Base-by-base conservation (phyloP, 129 eudicot genomes). In the Escallonia herrerae region DNA sequence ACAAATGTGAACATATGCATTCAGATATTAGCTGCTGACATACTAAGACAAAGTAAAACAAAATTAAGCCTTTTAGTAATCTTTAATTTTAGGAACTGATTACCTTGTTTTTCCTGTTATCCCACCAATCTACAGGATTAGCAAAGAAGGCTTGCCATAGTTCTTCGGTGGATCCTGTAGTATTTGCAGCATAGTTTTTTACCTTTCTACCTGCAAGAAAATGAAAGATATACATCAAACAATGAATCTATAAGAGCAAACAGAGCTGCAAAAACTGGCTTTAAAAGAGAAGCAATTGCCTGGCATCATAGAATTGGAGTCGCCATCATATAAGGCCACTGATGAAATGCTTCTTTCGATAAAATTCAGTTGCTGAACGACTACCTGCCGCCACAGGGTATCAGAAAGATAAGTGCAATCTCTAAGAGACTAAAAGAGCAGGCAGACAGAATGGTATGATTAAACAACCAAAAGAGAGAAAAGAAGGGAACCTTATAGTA, bases 71-170 rank as follows among this genome's bases (percentile, higher is more conserved):
- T 6, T 11, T 3, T 4, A 4, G 49, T 7, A 22, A 22, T 22
- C 2, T 53, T 53, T 12, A 11, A 22, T 56, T 43, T 44, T 58
- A 33, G 43, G 38, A 55, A 11, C 33, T 58, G 44, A 43, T 5
- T 87, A 93, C 99, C 99, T 93, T 93, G 78, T 86, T 80, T 68
- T 76, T 89, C 77, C 99, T 74, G 72, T 93, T 93, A 74, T 93
- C 96, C 96, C 99, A 93, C 99, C 99, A 89, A 37, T 93, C 97
- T 6, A 12, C 15, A 56, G 99, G 99, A 82, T 93, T 89, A 56
- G 95, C 96, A 67, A 93, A 93, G 80, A 81, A 93, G 12, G 99
- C 99, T 80, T 93, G 99, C 99, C 99, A 93, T 58, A 93, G 95
- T 72, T 83, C 93, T 76, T 93, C 95, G 11, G 67, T 58, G 8